Base-by-base conservation (phyloP, 2,329 filamentous ascomycete genomes). In the Fusarium torreyae region DNA sequence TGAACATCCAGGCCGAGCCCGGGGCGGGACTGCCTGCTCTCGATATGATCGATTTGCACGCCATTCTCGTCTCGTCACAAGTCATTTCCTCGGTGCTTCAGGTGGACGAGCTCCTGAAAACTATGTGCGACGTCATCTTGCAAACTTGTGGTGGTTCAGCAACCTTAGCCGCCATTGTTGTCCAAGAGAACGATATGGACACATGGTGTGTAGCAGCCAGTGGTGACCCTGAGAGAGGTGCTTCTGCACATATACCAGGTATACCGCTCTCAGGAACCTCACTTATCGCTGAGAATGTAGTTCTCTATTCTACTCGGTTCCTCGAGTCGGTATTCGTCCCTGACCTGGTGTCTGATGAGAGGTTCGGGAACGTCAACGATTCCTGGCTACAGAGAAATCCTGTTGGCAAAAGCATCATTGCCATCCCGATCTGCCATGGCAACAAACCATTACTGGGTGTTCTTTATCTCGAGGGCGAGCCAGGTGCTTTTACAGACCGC, bases 41-140 rank as follows among this genome's bases (percentile, higher is more conserved):
- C 54, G 92, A 95, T 80, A 94, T 95, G 90, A 90, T 95, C 75
- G 92, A 94, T 77, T 79, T 94, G 65, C 90, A 92, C 42, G 91
- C 91, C 24, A 94, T 95, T 61, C 83, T 95, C 15, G 89, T 92
- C 71, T 93, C 91, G 4, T 94, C 91, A 11, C 92, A 94, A 75
- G 87, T 94, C 43, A 90, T 95, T 43, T 94, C 92, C 6, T 94
- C 92, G 17, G 91, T 94, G 51, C 80, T 95, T 13, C 87, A 92
- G 68, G 88, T 94, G 14, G 92, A 94, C 68, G 87, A 91, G 72
- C 84, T 95, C 6, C 85, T 94, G 64, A 90, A 91, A 74, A 94
- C 92, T 42, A 93, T 95, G 89, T 93, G 91, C 71, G 89, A 93
- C 65, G 92, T 94, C 66, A 93, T 94, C 49, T 79, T 94, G 26